Conservation (phyloP, 495 filamentous ascomycete genomes). For the Xylaria scruposa region DNA sequence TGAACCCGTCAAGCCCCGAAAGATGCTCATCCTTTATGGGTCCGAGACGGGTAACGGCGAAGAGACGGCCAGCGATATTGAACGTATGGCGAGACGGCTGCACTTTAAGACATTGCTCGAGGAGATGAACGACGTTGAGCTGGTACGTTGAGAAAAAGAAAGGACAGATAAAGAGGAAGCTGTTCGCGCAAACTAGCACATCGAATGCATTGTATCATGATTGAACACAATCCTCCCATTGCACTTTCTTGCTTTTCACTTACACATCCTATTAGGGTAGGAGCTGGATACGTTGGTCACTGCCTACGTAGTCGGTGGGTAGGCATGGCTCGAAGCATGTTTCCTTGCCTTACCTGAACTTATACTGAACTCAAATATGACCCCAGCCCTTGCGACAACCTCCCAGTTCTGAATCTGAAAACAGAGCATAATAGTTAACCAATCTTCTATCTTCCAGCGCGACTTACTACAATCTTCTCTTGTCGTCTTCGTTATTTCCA, state of each 20-base stretch:
- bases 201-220: neutral
- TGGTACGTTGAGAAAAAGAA: conserved; percentile 60
- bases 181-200: neutral
- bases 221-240: too few species aligned
- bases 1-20: conserved; percentile 50
- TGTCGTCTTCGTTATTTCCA: conserved; percentile 82
- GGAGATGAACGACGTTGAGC: conserved; percentile 75
- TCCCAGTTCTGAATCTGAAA: neutral
- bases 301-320: neutral
- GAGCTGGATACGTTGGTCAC: neutral
- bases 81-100: conserved; percentile 71
- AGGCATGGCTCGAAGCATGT: neutral
- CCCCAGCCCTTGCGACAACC: neutral
- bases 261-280: neutral
- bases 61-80: conserved; percentile 86
- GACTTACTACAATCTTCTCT: conserved; percentile 61
- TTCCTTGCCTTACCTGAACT: conserved; percentile 2
- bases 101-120: conserved; percentile 76
- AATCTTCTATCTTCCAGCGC: conserved; percentile 43
- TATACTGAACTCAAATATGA: neutral
- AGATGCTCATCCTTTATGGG: conserved; percentile 84
- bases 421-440: conserved; percentile 1
- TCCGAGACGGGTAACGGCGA: conserved; percentile 94
- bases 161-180: neutral
- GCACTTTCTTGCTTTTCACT: neutral